These are phyloP conservation scores for Suaeda aralocaspica DNA, from an alignment of 148 eudicot species.

Conservation along the genomic window DNA sequence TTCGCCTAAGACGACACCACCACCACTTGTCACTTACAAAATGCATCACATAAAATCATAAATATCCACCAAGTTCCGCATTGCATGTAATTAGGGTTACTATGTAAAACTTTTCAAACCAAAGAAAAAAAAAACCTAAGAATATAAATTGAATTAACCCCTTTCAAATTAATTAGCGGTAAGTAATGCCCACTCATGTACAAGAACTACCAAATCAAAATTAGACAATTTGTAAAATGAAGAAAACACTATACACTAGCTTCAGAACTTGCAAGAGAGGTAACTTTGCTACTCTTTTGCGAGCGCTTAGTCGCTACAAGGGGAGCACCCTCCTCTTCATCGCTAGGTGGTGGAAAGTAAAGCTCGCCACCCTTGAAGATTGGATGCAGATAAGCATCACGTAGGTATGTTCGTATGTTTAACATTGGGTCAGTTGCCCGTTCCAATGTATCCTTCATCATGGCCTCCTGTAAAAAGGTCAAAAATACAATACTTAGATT, in stretches of 20 bases:
- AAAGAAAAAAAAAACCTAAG: too few relatives aligned
- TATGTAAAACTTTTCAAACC: too few relatives aligned
- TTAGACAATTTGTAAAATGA: too few relatives aligned
- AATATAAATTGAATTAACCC: too few relatives aligned
- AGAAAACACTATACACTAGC: conserved; percentile 11
- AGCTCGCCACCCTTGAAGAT: conserved; percentile 57
- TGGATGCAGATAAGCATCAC: conserved; percentile 80
- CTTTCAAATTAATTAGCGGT: too few relatives aligned
- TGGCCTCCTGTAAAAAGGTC: conserved; percentile 61
- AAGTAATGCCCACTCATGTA: too few relatives aligned
- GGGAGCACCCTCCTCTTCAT: conserved; percentile 65
- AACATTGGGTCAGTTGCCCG: conserved; percentile 75
- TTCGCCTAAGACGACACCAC: too few relatives aligned
- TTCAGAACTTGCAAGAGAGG: conserved; percentile 43
- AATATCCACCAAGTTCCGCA: too few relatives aligned
- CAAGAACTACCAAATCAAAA: too few relatives aligned
- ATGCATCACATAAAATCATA: too few relatives aligned
- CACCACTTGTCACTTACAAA: too few relatives aligned
- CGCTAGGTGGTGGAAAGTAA: conserved; percentile 29
- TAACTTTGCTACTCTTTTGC: conserved; percentile 40
- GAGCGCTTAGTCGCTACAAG: conserved; percentile 80
- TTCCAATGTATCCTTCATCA: conserved; percentile 87
- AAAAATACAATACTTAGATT: neutral
- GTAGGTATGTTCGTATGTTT: conserved; percentile 67
- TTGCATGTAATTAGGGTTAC: too few relatives aligned